Conservation (phyloP, 129 eudicot species). For the Artemisia argyi region DNA sequence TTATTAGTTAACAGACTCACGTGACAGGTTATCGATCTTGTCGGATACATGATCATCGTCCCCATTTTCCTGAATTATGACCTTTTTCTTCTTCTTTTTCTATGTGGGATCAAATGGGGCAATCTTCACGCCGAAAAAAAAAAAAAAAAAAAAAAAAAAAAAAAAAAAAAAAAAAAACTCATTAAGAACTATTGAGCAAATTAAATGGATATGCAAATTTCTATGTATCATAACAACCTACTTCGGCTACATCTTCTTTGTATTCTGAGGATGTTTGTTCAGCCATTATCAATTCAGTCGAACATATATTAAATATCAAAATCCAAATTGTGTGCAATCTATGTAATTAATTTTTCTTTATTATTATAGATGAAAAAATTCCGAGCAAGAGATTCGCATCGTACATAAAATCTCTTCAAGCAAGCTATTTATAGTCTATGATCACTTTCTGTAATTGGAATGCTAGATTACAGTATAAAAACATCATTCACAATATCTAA, state of each 20-base stretch:
- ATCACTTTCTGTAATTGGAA: conserved; percentile 7
- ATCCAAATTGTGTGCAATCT: too few relatives aligned
- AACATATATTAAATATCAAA: too few relatives aligned
- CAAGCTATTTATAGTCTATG: conserved; percentile 13
- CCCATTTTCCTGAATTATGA: conserved; percentile 30
- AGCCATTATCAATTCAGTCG: conserved; percentile 26
- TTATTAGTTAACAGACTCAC: conserved; percentile 10
- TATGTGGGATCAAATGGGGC: conserved; percentile 51
- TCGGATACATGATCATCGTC: conserved; percentile 28
- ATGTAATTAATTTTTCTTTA: background rate
- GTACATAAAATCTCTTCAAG: background rate
- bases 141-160: too few relatives aligned
- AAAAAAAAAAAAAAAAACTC: background rate
- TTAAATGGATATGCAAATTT: background rate
- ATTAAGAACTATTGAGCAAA: background rate
- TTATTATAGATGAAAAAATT: conserved; percentile 16
- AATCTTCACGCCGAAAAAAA: too few relatives aligned
- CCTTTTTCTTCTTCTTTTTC: conserved; percentile 61
- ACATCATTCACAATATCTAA: too few relatives aligned
- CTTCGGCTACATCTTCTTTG: conserved; percentile 40
- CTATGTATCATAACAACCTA: background rate
- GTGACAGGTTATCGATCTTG: conserved; percentile 31
- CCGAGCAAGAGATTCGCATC: conserved; percentile 14
- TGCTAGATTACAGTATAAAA: background rate
- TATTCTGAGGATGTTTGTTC: conserved; percentile 28